Percentiles rank a stretch among this genome's conserved stretches.
Evolutionary conservation across 495 filamentous ascomycete genomes (phyloP).

Genomic region (Mytilinidion resinicola): DNA sequence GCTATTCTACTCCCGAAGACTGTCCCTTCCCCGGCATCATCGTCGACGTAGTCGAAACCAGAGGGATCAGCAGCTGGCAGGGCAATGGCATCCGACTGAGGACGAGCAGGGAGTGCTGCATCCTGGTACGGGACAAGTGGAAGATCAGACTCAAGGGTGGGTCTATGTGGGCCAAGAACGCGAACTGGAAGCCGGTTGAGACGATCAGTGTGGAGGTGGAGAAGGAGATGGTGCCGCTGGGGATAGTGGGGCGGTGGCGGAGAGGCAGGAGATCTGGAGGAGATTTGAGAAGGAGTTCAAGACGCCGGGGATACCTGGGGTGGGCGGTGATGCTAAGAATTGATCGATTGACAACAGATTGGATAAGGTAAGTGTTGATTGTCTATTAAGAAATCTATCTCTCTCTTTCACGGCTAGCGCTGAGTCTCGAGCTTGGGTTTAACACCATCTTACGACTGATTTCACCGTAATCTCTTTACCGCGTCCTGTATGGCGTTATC

Average conservation of each 20-base stretch:
- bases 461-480: too few species aligned
- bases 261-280: background rate
- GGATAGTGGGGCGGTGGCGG: background rate
- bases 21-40: background rate
- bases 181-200: constrained; percentile 2
- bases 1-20: background rate
- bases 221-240: background rate
- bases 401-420: too few species aligned
- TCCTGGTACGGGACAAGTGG: constrained; percentile 1
- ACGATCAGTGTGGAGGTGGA: background rate
- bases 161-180: background rate
- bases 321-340: background rate
- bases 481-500: too few species aligned
- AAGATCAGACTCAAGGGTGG: constrained; percentile 1
- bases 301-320: background rate
- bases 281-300: constrained; percentile 2
- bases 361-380: too few species aligned
- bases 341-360: too few species aligned
- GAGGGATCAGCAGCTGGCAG: background rate
- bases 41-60: background rate
- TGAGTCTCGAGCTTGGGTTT: too few species aligned
- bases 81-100: background rate
- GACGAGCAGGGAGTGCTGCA: constrained; percentile 1
- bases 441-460: too few species aligned
- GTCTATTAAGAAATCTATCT: too few species aligned